Conservation (phyloP, 1,139 yeast genomes). For the Candida sp. region DNA sequence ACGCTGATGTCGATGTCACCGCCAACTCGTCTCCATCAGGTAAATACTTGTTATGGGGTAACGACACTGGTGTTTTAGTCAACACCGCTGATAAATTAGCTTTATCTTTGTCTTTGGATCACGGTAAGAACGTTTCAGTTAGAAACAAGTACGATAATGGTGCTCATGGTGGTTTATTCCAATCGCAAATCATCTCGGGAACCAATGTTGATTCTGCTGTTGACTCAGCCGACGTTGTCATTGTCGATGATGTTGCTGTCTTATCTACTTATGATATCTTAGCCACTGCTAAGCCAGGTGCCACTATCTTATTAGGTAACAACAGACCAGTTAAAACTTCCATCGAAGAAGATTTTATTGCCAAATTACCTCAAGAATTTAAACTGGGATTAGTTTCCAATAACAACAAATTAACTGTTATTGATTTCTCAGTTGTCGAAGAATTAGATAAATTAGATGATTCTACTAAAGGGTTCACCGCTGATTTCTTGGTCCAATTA, state of each 20-base stretch:
- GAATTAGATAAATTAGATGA: conserved; percentile 42
- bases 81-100: conserved; percentile 66
- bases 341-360: conserved; percentile 44
- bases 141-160: conserved; percentile 71
- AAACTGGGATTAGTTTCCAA: conserved; percentile 55
- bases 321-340: conserved; percentile 27
- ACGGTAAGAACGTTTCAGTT: conserved; percentile 48
- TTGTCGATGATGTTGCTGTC: conserved; percentile 58
- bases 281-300: conserved; percentile 56
- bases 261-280: conserved; percentile 58
- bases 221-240: conserved; percentile 59
- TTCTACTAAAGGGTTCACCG: conserved; percentile 75
- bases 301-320: conserved; percentile 50
- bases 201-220: conserved; percentile 29
- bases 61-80: conserved; percentile 55
- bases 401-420: conserved; percentile 46
- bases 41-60: conserved; percentile 63
- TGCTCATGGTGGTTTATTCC: conserved; percentile 72
- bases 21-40: conserved; percentile 47
- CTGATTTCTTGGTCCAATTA: conserved; percentile 70
- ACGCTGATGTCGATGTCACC: conserved; percentile 17
- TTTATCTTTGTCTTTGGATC: conserved; percentile 68
- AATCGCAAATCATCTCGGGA: conserved; percentile 60
- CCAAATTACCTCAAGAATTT: conserved; percentile 49
- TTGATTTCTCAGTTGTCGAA: conserved; percentile 62